These are phyloP conservation scores for Echinosophora koreensis DNA, from an alignment of 306 rosid genomes.

Conservation along the genomic window DNA sequence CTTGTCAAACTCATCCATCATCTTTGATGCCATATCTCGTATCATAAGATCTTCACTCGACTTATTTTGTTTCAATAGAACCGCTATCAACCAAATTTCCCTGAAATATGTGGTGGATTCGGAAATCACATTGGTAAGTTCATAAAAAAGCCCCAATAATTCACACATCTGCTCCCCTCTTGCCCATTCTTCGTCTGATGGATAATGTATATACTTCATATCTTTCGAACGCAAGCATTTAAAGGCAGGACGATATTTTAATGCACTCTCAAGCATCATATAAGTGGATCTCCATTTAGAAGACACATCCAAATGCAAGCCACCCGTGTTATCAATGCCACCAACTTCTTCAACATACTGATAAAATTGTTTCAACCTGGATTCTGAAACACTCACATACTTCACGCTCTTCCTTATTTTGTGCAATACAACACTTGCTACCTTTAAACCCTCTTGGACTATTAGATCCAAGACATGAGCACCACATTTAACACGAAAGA, in stretches of 20 bases:
- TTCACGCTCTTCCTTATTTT: slow-evolving; percentile 26
- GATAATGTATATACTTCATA: neutral
- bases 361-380: slow-evolving; percentile 21
- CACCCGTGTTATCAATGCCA: neutral
- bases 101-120: neutral
- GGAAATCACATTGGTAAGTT: neutral
- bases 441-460: slow-evolving; percentile 25
- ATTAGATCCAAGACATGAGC: slow-evolving; percentile 23
- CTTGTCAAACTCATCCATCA: slow-evolving; percentile 22
- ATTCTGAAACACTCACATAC: neutral
- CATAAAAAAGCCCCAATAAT: slow-evolving; percentile 8
- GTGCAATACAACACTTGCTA: neutral
- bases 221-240: neutral
- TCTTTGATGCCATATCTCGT: slow-evolving; percentile 40
- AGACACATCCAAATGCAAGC: slow-evolving; percentile 36
- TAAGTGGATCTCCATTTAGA: slow-evolving; percentile 28
- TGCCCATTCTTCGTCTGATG: slow-evolving; percentile 26
- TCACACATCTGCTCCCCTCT: slow-evolving; percentile 24
- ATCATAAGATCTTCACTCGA: slow-evolving; percentile 14
- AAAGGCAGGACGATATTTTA: slow-evolving; percentile 24
- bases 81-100: neutral
- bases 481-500: slow-evolving; percentile 22
- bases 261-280: slow-evolving; percentile 8
- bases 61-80: neutral
- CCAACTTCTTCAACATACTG: slow-evolving; percentile 34